Percentiles rank a stretch among this genome's conserved stretches.
phyloP scores from a whole-genome alignment of 208 protist genomes.

The Leishmania lainsoni region DNA sequence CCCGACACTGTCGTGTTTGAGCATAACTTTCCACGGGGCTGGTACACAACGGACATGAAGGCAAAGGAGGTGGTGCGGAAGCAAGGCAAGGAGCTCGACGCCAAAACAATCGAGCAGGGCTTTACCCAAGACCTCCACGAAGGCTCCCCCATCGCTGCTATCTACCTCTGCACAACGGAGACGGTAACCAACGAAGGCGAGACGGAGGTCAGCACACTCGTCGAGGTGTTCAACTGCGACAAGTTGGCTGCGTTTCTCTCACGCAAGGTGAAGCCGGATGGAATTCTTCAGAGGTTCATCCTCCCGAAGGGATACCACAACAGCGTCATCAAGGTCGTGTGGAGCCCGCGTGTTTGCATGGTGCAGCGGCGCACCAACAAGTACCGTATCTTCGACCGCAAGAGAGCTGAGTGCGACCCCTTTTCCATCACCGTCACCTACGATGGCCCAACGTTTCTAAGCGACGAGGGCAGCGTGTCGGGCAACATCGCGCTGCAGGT shows the following conservation, averaged over 20 bases:
- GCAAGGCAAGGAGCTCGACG: conserved; percentile 87
- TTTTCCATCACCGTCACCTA: conserved; percentile 84
- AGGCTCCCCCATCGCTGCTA: conserved; percentile 71
- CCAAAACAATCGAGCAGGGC: conserved; percentile 75
- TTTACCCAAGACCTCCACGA: conserved; percentile 51
- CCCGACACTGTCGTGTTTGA: conserved; percentile 91
- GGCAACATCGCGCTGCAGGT: conserved; percentile 74
- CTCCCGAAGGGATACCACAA: conserved; percentile 87
- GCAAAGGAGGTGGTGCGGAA: conserved; percentile 81
- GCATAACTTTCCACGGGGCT: conserved; percentile 89
- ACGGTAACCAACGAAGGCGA: conserved; percentile 51
- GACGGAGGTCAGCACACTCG: conserved; percentile 55
- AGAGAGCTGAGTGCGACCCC: conserved; percentile 68
- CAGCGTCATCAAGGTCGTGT: conserved; percentile 84
- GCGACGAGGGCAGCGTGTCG: conserved; percentile 74
- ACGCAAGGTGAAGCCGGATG: conserved; percentile 79
- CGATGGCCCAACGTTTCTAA: conserved; percentile 82
- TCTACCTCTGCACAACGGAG: conserved; percentile 70
- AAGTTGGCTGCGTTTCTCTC: conserved; percentile 74
- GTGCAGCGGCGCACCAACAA: conserved; percentile 88
- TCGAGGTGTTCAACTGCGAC: conserved; percentile 89
- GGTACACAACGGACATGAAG: conserved; percentile 88
- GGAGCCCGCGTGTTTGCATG: conserved; percentile 86
- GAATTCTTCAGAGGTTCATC: conserved; percentile 88
- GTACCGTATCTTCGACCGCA: conserved; percentile 68